These are phyloP conservation scores for Talaromyces thailandensis DNA, from an alignment of 495 filamentous ascomycete species.

Conservation along the genomic window DNA sequence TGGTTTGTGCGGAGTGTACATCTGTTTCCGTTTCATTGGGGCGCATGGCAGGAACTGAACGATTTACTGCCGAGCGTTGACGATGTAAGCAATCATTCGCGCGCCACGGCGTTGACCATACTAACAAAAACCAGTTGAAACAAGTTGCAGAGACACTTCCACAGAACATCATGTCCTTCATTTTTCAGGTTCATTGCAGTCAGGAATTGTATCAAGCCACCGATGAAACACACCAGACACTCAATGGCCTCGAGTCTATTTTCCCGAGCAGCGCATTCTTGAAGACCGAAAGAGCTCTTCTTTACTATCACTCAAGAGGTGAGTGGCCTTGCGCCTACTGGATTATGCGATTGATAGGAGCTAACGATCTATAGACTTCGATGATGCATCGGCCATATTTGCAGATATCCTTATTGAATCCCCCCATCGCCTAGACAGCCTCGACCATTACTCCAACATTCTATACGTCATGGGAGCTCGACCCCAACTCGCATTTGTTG, in stretches of 20 bases:
- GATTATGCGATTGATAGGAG: background rate
- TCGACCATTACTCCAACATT: slow-evolving; percentile 95
- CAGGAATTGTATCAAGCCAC: slow-evolving; percentile 87
- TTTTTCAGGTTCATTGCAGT: slow-evolving; percentile 84
- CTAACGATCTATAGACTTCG: slow-evolving; percentile 49
- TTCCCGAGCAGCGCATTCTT: slow-evolving; percentile 86
- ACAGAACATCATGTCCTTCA: slow-evolving; percentile 82
- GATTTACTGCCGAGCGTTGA: slow-evolving; percentile 69
- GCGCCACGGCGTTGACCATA: background rate
- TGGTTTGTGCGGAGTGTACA: slow-evolving; percentile 82
- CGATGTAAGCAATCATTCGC: slow-evolving; percentile 47
- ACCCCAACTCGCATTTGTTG: slow-evolving; percentile 85
- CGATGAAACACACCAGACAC: slow-evolving; percentile 52
- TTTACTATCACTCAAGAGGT: slow-evolving; percentile 87
- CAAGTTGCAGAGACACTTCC: slow-evolving; percentile 57
- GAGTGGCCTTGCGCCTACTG: background rate
- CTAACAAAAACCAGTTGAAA: slow-evolving; percentile 34
- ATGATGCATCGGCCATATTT: slow-evolving; percentile 79
- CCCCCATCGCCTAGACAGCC: slow-evolving; percentile 79
- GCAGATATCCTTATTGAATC: slow-evolving; percentile 67
- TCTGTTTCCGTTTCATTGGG: slow-evolving; percentile 89
- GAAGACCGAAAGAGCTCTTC: slow-evolving; percentile 76
- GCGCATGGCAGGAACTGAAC: slow-evolving; percentile 83
- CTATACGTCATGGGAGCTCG: slow-evolving; percentile 84
- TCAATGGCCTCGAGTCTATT: slow-evolving; percentile 68